These are phyloP conservation scores for Quercus mongolica DNA, from an alignment of 306 rosid species.

Conservation along the genomic window DNA sequence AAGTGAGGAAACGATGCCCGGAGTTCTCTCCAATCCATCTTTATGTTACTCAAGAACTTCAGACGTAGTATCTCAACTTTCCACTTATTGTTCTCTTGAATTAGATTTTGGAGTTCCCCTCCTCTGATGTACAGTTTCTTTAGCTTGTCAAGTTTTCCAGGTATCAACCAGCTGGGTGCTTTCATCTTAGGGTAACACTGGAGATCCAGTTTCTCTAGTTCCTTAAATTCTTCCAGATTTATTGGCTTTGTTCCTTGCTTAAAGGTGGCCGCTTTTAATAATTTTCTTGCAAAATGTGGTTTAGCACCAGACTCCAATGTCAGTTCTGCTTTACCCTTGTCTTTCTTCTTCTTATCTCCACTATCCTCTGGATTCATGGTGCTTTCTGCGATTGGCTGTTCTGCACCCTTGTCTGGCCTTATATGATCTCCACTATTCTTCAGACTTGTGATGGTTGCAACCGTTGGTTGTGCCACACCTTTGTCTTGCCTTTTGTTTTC, in stretches of 20 bases:
- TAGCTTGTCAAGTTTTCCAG: background rate
- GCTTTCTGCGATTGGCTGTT: background rate
- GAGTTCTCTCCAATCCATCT: conserved; percentile 12
- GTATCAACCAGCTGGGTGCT: background rate
- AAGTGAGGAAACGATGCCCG: background rate
- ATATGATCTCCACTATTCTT: background rate
- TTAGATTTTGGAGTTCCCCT: background rate
- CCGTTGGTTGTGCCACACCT: background rate
- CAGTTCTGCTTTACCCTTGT: background rate
- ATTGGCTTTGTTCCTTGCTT: background rate
- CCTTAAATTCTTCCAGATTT: background rate
- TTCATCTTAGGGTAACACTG: background rate
- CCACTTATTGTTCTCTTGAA: background rate
- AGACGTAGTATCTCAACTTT: background rate
- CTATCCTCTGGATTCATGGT: background rate
- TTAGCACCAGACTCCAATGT: too few species aligned
- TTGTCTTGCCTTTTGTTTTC: background rate
- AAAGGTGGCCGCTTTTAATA: too few species aligned
- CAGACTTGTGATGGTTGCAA: background rate
- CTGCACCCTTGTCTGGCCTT: background rate
- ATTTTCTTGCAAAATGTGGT: too few species aligned
- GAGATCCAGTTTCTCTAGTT: conserved; percentile 16
- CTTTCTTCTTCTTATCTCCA: background rate
- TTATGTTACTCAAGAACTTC: conserved; percentile 2
- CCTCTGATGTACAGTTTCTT: conserved; percentile 23